Percentiles rank a stretch among this genome's conserved stretches.
phyloP scores from a whole-genome alignment of 164 flowering plant species.

The Tinospora cordifolia region DNA sequence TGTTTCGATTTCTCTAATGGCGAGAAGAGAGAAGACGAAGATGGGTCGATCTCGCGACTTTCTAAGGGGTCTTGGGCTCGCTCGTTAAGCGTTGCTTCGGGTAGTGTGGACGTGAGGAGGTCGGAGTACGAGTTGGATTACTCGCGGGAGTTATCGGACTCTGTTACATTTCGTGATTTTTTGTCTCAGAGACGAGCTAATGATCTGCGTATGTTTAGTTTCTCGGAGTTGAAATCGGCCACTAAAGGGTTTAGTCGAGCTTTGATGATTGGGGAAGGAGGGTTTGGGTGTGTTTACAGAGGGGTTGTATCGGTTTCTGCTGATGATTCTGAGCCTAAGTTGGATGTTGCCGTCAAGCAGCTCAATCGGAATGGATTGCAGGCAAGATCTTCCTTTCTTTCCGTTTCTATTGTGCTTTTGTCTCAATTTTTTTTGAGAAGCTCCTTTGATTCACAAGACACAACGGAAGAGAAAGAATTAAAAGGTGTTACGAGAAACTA shows the following conservation, averaged over 20 bases:
- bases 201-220: conserved; percentile 56
- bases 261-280: conserved; percentile 82
- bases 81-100: conserved; percentile 67
- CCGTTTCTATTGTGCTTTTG: background rate
- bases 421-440: background rate
- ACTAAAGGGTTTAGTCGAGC: conserved; percentile 70
- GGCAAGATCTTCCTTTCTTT: conserved; percentile 37
- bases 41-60: conserved; percentile 27
- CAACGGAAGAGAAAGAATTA: background rate
- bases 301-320: conserved; percentile 42
- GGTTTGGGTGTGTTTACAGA: conserved; percentile 80
- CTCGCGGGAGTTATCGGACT: conserved; percentile 27
- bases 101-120: conserved; percentile 26
- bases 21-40: conserved; percentile 39
- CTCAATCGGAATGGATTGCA: conserved; percentile 75
- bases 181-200: conserved; percentile 34
- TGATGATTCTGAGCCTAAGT: conserved; percentile 17
- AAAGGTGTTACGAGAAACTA: background rate
- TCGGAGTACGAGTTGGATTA: conserved; percentile 26
- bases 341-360: conserved; percentile 87
- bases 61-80: conserved; percentile 76
- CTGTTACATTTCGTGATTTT: conserved; percentile 22
- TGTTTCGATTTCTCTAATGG: conserved; percentile 80
- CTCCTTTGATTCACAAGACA: background rate
- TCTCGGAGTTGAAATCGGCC: conserved; percentile 68